Base-by-base conservation (phyloP, 2,329 filamentous ascomycete genomes). In the Coniochaeta prunicola region DNA sequence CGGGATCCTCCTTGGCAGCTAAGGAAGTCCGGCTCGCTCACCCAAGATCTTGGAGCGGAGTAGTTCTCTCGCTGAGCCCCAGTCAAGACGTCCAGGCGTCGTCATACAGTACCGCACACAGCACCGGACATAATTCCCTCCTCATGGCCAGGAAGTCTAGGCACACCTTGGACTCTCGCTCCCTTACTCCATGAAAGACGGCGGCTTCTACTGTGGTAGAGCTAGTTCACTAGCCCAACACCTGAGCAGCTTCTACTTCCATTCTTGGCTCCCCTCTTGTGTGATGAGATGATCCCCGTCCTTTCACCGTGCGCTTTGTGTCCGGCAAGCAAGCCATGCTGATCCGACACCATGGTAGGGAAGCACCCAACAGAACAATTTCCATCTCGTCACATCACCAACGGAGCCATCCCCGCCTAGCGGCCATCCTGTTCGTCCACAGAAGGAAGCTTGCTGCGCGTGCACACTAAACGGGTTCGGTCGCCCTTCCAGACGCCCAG, bases 301-400 rank as follows among this genome's bases (percentile, higher is more conserved):
- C 40, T 10, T 19, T 45, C 19, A 45, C 40, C 40, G 40, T 45
- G 40, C 40, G 40, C 40, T 19, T n/a, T 10, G 38, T 21, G 33
- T 36, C 33, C 4, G 10, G 33, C n/a, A n/a, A n/a, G 33, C 33
- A 36, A 36, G n/a, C 38, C n/a, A 13, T 26, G 10, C 15, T 50
- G 45, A 50, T 50, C 45, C 45, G 45, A 50, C n/a, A 15, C 45
- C 45, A 50, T 50, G 45, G 45, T 50, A 50, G 24, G 45, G 45
- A 42, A 42, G 19, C 42, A 48, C 10, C 19, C 42, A 21, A 24
- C 19, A 24, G 15, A 28, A 12, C 21, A 15, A 24, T 13, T 13
- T 28, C 19, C 10, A 10, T 26, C 42, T 48, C 21, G 21, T 48
- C 42, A 28, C 42, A 50, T 28, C 45, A 50, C 45, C 45, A 50